Evolutionary conservation across 805 yeast species (phyloP).

Genomic region (Trichomonascus vanleenenianus): DNA sequence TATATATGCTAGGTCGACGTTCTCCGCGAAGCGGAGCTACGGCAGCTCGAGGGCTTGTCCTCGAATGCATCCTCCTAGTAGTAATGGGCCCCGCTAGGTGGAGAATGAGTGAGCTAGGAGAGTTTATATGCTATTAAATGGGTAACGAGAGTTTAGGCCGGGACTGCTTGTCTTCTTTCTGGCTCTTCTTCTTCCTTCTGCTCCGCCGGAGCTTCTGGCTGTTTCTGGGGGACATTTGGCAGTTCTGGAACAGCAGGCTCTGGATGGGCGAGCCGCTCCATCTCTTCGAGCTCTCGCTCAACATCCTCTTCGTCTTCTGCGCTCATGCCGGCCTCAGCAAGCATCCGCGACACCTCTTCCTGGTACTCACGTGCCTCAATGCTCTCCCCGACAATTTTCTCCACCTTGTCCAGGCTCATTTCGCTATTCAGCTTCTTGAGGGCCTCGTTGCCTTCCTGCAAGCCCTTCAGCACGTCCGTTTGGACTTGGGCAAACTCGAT

Average conservation of each 20-base stretch:
- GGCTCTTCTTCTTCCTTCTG: slow-evolving; percentile 8
- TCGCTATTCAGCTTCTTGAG: slow-evolving; percentile 71
- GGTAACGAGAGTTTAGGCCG: slow-evolving; percentile 6
- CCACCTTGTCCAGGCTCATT: slow-evolving; percentile 71
- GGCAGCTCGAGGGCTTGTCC: too few species aligned
- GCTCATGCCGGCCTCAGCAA: slow-evolving; percentile 30
- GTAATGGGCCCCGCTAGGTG: neutral
- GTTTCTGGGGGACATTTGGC: slow-evolving; percentile 6
- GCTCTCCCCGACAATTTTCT: slow-evolving; percentile 71
- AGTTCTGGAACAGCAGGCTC: slow-evolving; percentile 3
- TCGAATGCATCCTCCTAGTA: neutral
- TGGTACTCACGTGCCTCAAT: slow-evolving; percentile 78
- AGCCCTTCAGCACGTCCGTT: slow-evolving; percentile 71
- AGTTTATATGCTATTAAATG: neutral
- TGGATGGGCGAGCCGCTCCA: slow-evolving; percentile 18
- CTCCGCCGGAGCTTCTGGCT: slow-evolving; percentile 3
- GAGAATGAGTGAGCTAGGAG: too few species aligned
- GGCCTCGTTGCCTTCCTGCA: slow-evolving; percentile 72
- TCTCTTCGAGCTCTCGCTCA: slow-evolving; percentile 26
- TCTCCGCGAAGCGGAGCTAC: too few species aligned
- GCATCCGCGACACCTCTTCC: slow-evolving; percentile 37
- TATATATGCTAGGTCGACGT: too few species aligned
- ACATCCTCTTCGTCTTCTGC: slow-evolving; percentile 28
- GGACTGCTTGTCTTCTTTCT: slow-evolving; percentile 10
- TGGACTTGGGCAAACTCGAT: slow-evolving; percentile 89